Conservation (phyloP, 345 rosid species). For the Pugionium dolabratum region DNA sequence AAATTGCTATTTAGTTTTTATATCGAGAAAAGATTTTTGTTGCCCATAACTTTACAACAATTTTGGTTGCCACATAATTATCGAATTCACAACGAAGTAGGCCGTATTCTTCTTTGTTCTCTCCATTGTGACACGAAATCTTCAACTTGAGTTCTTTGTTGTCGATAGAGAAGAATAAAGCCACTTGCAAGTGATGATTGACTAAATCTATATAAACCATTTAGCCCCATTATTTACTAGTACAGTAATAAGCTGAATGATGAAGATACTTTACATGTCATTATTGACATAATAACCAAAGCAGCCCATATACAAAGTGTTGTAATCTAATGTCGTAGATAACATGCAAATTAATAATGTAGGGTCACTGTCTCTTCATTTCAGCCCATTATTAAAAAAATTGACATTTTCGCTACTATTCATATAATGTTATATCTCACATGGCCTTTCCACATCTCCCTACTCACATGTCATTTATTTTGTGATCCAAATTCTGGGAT, state of each 20-base stretch:
- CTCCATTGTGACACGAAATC: constrained; percentile 58
- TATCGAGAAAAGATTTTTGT: constrained; percentile 20
- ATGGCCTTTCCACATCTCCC: constrained; percentile 38
- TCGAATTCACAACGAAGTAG: not conserved
- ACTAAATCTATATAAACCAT: not conserved
- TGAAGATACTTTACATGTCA: constrained; percentile 32
- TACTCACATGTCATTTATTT: constrained; percentile 34
- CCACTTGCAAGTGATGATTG: constrained; percentile 50
- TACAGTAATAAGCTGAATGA: not conserved
- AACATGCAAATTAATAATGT: constrained; percentile 29
- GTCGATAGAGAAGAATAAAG: constrained; percentile 48
- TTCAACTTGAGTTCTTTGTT: constrained; percentile 53
- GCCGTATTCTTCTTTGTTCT: constrained; percentile 34
- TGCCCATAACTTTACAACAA: not conserved
- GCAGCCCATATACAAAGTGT: constrained; percentile 22
- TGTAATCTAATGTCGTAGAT: constrained; percentile 20
- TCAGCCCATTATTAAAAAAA: constrained; percentile 23
- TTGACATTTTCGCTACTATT: constrained; percentile 25
- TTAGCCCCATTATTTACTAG: constrained; percentile 18
- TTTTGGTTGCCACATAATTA: not conserved
- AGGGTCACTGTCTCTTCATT: constrained; percentile 39
- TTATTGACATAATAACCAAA: constrained; percentile 22
- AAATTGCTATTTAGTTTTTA: constrained; percentile 17
- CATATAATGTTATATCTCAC: constrained; percentile 26
- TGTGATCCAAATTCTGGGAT: constrained; percentile 22